Evolutionary conservation across 2,329 filamentous ascomycete species (phyloP), one percentile per base, ranked within the genome.

Genomic region (Pseudogymnoascus sp.): DNA sequence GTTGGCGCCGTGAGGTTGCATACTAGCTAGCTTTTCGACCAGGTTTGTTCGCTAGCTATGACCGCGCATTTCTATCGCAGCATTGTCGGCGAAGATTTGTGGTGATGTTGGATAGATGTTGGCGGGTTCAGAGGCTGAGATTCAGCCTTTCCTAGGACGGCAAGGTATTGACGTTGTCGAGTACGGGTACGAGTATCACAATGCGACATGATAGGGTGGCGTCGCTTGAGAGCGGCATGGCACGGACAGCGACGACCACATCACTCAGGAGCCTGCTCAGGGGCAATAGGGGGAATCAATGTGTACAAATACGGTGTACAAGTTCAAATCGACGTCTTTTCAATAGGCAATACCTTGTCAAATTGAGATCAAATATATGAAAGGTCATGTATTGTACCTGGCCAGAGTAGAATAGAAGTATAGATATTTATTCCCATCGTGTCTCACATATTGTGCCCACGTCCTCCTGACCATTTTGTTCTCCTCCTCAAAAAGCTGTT

Each of bases 211-310:
- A 52, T 52, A 52, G 41, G 41, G 41, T 52, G n/a, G 41, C 41
- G 23, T 52, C 41, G 41, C 10, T 52, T 52, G 41, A 52, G n/a
- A 48, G 41, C 41, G 45, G 45, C 41, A 52, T 28, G 41, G 41
- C 26, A 52, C 45, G 45, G 45, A 52, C 26, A 12, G 45, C 45
- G 26, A 18, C 41, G n/a, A 30, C 45, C 45, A 52, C 45, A 30
- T 52, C 45, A 30, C 23, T 52, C 23, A 30, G 5, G 45, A 52
- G n/a, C 26, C 5, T 13, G n/a, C n/a, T 52, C 45, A 52, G 45
- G 45, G 45, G 45, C 8, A 52, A 52, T 30, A 52, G 45, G 45
- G 45, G 45, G 13, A 2, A 30, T 30, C 9, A 52, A 28, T 15
- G 13, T 30, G 15, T 18, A 52, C 8, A 18, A 52, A 2, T 13